Conservation (phyloP, 768 basidiomycete species). For the Kondoa subrosea region DNA sequence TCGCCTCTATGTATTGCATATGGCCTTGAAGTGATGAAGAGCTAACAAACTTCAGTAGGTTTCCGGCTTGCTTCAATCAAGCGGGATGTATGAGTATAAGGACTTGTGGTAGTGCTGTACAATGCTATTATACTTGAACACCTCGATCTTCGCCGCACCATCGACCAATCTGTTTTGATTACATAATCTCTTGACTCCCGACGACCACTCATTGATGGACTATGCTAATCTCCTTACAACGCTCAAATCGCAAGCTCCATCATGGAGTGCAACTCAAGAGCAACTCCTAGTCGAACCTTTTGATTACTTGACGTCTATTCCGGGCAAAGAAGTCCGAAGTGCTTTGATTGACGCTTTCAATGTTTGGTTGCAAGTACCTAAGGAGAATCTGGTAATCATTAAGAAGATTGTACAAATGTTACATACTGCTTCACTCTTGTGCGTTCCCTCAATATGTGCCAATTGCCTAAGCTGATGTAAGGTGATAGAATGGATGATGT, state of each 20-base stretch:
- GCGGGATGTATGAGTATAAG: too few relatives aligned
- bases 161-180: too few relatives aligned
- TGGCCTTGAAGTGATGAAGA: too few relatives aligned
- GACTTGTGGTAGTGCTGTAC: too few relatives aligned
- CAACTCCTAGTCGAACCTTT: slow-evolving; percentile 67
- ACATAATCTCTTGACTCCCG: too few relatives aligned
- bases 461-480: neutral
- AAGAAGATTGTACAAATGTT: slow-evolving; percentile 76
- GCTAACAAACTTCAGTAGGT: too few relatives aligned
- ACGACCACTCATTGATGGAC: too few relatives aligned
- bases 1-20: too few relatives aligned
- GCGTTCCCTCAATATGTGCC: slow-evolving; percentile 25
- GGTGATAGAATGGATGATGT: slow-evolving; percentile 29
- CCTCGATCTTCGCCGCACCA: too few relatives aligned
- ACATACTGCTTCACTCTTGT: slow-evolving; percentile 86
- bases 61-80: too few relatives aligned
- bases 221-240: neutral
- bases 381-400: slow-evolving; percentile 53
- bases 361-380: slow-evolving; percentile 66
- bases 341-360: slow-evolving; percentile 88
- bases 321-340: slow-evolving; percentile 81
- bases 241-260: neutral
- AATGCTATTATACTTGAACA: too few relatives aligned
- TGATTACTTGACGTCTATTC: slow-evolving; percentile 60
- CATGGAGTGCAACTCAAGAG: neutral